Conservation (phyloP, 257 asterid genomes). For the Przewalskia tangutica region DNA sequence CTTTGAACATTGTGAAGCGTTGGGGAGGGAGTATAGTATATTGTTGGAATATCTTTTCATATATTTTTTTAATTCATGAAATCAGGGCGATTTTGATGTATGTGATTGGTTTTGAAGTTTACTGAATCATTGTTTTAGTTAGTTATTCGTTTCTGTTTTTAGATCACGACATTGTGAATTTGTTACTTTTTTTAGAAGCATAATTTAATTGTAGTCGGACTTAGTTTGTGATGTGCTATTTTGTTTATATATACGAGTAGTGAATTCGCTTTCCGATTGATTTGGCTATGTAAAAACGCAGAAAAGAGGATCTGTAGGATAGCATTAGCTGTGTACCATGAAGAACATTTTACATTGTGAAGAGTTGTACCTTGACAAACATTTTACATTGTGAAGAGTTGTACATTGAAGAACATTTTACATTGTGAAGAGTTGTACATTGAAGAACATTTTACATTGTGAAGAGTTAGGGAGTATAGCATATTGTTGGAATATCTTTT, state of each 20-base stretch:
- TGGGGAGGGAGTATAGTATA: background rate
- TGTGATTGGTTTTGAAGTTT: too few relatives aligned
- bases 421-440: background rate
- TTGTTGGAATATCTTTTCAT: too few relatives aligned
- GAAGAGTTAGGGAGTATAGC: too few relatives aligned
- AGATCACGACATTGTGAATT: background rate
- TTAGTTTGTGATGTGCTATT: background rate
- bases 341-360: background rate
- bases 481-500: too few relatives aligned
- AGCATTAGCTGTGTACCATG: background rate
- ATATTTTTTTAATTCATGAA: background rate
- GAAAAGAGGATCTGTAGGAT: background rate
- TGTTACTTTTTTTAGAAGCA: background rate
- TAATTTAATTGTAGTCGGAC: background rate
- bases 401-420: background rate
- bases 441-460: too few relatives aligned
- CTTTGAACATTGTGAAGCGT: constrained; percentile 8
- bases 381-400: constrained; percentile 4
- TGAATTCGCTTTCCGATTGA: background rate
- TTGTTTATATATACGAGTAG: background rate
- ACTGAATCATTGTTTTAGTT: too few relatives aligned
- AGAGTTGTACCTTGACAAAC: background rate
- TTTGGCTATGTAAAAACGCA: background rate
- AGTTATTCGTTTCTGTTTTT: background rate
- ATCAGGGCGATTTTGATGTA: too few relatives aligned